Base-by-base conservation (phyloP, 208 protist species). In the Wallacemonas sp. region DNA sequence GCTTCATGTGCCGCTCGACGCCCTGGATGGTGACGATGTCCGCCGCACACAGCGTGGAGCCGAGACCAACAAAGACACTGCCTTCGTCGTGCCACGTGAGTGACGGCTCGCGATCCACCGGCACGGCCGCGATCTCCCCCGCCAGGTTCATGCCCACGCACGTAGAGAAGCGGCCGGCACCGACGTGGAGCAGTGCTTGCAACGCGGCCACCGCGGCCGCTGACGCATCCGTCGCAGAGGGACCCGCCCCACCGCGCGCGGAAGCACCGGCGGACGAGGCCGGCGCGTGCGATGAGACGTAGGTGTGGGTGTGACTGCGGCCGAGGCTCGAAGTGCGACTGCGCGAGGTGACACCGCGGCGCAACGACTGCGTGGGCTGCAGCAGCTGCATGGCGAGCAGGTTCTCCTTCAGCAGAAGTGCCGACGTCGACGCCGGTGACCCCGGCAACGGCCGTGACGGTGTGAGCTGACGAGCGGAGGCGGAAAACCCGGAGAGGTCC, bases 1-100 rank as follows among this genome's bases (percentile, higher is more conserved):
- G 65, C 26, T 80, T 81, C 85, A 95, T 95, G 33, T 73, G 66
- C 29, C 73, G 63, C 62, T 83, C 88, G 19, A 87, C 76, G 42
- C 73, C 81, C n/a, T 80, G 71, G 27, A 84, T 76, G 6, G 74
- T 74, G 29, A 83, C 63, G 15, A 82, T 71, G 39, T 79, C 72
- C 1, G 76, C 74, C 44, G 82, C 63, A 57, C 75, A 91, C 6
- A 89, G 54, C 0, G 89, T 83, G 3, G 72, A 39, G 32, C 83
- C 76, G 15, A 91, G 44, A n/a, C 83, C 70, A 39, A 85, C 75
- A n/a, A 88, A 84, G 27, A 89, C 63, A 53, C 76, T 78, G 39
- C 81, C 83, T 38, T 79, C 72, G 44, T 79, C 68, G 44, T 87
- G 73, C 80, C 78, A 87, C 38, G 81, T 70, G 19, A 77, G 48